These are phyloP conservation scores for Passiflora organensis DNA, from an alignment of 345 rosid genomes.

Conservation along the genomic window DNA sequence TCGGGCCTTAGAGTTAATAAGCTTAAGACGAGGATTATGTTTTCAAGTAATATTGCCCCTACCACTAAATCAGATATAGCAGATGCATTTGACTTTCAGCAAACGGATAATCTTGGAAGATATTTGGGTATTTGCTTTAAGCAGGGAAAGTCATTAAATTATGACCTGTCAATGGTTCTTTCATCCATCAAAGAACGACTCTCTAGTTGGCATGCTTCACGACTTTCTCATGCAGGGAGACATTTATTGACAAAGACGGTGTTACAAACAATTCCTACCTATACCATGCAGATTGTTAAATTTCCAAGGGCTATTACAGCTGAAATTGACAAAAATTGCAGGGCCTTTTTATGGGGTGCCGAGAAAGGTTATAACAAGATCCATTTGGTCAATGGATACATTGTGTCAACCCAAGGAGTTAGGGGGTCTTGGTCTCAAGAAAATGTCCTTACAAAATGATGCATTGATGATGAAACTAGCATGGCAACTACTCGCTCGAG, in stretches of 20 bases:
- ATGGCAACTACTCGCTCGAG: background rate
- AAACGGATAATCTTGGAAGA: background rate
- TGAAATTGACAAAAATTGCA: background rate
- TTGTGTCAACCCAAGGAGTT: background rate
- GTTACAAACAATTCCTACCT: background rate
- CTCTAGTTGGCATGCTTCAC: background rate
- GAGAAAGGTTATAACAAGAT: background rate
- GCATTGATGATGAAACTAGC: background rate
- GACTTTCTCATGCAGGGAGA: background rate
- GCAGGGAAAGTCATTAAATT: too few relatives aligned
- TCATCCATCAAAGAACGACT: background rate
- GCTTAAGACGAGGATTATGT: background rate
- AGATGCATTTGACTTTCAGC: background rate
- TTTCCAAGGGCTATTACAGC: background rate
- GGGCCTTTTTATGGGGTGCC: background rate
- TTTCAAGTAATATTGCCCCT: background rate
- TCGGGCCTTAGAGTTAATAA: background rate
- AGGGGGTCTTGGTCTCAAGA: background rate
- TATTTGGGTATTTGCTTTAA: background rate
- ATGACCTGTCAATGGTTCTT: background rate
- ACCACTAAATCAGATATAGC: too few relatives aligned
- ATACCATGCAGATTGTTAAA: background rate
- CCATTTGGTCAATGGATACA: background rate
- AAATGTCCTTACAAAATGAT: background rate
- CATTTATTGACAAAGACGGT: background rate